Evolutionary conservation across 1,139 yeast species (phyloP).

Genomic region (Kodamaea arcana): DNA sequence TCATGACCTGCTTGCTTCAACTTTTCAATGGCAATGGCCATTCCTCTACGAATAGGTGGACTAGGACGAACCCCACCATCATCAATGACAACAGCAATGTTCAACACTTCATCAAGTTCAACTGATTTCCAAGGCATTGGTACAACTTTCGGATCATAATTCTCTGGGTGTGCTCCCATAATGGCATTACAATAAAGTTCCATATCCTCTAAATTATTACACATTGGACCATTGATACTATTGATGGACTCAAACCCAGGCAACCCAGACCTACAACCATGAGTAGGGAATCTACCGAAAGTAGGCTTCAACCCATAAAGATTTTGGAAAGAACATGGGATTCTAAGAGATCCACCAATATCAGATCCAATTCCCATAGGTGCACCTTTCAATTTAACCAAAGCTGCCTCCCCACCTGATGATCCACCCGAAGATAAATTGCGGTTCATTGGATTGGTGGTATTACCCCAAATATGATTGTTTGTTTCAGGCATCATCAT

Average conservation of each 20-base stretch:
- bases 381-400: slow-evolving; percentile 36
- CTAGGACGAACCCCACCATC: slow-evolving; percentile 35
- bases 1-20: slow-evolving; percentile 51
- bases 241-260: slow-evolving; percentile 46
- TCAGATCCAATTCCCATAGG: slow-evolving; percentile 54
- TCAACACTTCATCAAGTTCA: slow-evolving; percentile 22
- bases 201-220: slow-evolving; percentile 23
- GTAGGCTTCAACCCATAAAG: slow-evolving; percentile 46
- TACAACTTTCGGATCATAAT: slow-evolving; percentile 27
- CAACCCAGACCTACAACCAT: slow-evolving; percentile 49
- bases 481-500: slow-evolving; percentile 39
- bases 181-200: slow-evolving; percentile 26
- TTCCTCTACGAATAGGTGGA: slow-evolving; percentile 33
- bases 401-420: slow-evolving; percentile 37
- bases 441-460: slow-evolving; percentile 30
- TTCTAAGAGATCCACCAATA: slow-evolving; percentile 56
- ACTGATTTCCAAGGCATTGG: slow-evolving; percentile 30
- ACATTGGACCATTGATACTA: slow-evolving; percentile 34
- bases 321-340: slow-evolving; percentile 45
- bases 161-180: slow-evolving; percentile 27
- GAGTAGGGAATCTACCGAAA: slow-evolving; percentile 48
- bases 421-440: slow-evolving; percentile 33
- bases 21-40: slow-evolving; percentile 18
- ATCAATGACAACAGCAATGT: slow-evolving; percentile 28
- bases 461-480: slow-evolving; percentile 32